Conservation (phyloP, 2,329 filamentous ascomycete genomes). For the Ascochyta fabae region DNA sequence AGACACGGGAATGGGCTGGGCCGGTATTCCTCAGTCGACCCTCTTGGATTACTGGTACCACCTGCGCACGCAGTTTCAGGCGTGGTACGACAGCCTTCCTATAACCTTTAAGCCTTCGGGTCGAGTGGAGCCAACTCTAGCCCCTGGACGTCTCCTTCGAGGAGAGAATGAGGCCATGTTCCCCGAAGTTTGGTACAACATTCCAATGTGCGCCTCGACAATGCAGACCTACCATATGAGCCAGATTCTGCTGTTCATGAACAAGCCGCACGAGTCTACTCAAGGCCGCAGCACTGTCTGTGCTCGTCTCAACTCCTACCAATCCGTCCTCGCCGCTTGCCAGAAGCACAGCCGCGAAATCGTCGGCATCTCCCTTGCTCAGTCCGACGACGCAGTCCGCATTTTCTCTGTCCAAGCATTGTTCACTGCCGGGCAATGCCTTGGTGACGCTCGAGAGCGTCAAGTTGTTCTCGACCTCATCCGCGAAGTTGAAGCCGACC, state of each 20-base stretch:
- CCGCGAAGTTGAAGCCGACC: conserved; percentile 65
- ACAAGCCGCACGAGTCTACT: conserved; percentile 64
- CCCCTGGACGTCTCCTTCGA: conserved; percentile 29
- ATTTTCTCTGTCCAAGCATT: conserved; percentile 65
- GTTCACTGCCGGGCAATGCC: conserved; percentile 67
- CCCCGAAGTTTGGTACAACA: conserved; percentile 68
- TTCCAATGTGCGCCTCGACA: conserved; percentile 68
- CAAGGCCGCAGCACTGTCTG: conserved; percentile 60
- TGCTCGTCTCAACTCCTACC: conserved; percentile 62
- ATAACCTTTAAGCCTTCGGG: conserved; percentile 66
- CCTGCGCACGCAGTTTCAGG: conserved; percentile 63
- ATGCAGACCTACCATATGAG: conserved; percentile 72
- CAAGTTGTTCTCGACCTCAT: conserved; percentile 62
- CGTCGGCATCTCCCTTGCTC: conserved; percentile 64
- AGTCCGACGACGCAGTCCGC: conserved; percentile 63
- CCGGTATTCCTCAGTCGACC: conserved; percentile 58
- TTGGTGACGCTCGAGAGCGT: conserved; percentile 62
- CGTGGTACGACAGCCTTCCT: conserved; percentile 66
- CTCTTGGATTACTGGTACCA: conserved; percentile 61
- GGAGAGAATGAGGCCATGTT: conserved; percentile 49
- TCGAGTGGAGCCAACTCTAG: conserved; percentile 50
- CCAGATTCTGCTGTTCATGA: conserved; percentile 66
- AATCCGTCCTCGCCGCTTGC: conserved; percentile 62
- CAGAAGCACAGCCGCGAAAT: conserved; percentile 67
- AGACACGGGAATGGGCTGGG: conserved; percentile 48